phyloP scores from a whole-genome alignment of 2,329 filamentous ascomycete genomes.

The Phoma sp. region DNA sequence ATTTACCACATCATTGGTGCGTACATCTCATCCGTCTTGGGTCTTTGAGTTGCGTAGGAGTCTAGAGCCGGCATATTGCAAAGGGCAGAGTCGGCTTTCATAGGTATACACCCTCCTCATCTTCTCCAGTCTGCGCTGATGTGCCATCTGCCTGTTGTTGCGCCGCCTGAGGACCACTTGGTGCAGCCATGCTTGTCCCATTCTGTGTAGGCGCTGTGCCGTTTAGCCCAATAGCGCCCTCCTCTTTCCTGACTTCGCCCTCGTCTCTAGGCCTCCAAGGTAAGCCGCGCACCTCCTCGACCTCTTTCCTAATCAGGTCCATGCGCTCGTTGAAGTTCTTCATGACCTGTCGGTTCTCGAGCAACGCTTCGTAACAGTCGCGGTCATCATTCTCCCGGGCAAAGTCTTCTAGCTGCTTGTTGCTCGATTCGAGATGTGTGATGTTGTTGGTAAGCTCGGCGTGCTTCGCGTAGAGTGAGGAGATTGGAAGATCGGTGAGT shows the following conservation, averaged over 20 bases:
- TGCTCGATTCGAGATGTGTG: conserved; percentile 75
- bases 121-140: conserved; percentile 1
- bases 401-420: conserved; percentile 74
- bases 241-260: conserved; percentile 20
- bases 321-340: conserved; percentile 72
- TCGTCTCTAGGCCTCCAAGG: conserved; percentile 54
- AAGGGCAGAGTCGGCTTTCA: not conserved
- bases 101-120: conserved; percentile 15
- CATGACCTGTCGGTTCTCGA: conserved; percentile 75
- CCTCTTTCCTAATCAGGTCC: conserved; percentile 68
- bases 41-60: too few species aligned
- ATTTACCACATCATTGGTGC: not conserved
- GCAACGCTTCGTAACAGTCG: conserved; percentile 77
- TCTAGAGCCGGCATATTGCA: too few species aligned
- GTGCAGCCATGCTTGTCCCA: not conserved
- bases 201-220: conserved; percentile 3
- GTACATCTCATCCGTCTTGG: too few species aligned
- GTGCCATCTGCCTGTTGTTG: not conserved
- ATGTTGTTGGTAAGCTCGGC: conserved; percentile 79
- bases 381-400: conserved; percentile 61
- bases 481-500: conserved; percentile 70
- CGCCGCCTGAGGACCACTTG: not conserved
- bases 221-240: conserved; percentile 6
- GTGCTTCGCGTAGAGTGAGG: conserved; percentile 74
- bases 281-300: conserved; percentile 65